Evolutionary conservation across 1,139 yeast species (phyloP), one percentile per base, ranked within the genome.

Genomic region (Insectozyma bohioensis): DNA sequence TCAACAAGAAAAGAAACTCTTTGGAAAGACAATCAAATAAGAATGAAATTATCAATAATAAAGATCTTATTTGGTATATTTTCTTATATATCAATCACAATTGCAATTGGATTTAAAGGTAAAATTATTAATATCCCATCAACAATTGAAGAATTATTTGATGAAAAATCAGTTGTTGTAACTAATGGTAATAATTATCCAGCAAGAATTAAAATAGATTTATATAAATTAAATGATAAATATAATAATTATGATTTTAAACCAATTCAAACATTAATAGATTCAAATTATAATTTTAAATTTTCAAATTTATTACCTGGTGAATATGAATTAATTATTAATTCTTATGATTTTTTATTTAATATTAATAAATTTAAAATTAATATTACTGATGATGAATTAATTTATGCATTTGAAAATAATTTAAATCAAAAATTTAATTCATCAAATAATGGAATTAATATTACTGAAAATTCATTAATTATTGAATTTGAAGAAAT

Each of bases 321-420:
- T 5, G 53, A 49, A 28, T 67, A 69, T 39, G 58, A 62, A 33
- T 56, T 69, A 28, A 24, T 48, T 12, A 50, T 68, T 6, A 46
- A 54, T 34, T 61, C 72, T 1, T 63, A 67, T 44, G 75, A 69
- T 39, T 67, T 67, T 41, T 36, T 41, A 6, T 51, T 69, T 25
- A 35, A 39, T 12, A 38, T 39, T 20, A 52, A 56, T 25, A 48
- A 67, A 31, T 66, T 45, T 43, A 47, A 51, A 26, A 45, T 69
- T 9, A 12, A 20, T 5, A 38, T 45, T 6, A 63, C 63, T 6
- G 47, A 41, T 10, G 45, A 42, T 6, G 43, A 41, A 7, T 27
- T 31, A 2, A 39, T 53, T 2, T 20, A 45, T 5, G 67, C 61
- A 1, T 54, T 41, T 28, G 53, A 51, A 18, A 58, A 61, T 38